Base-by-base conservation (phyloP, 2,329 filamentous ascomycete genomes). In the Geosmithia morbida region DNA sequence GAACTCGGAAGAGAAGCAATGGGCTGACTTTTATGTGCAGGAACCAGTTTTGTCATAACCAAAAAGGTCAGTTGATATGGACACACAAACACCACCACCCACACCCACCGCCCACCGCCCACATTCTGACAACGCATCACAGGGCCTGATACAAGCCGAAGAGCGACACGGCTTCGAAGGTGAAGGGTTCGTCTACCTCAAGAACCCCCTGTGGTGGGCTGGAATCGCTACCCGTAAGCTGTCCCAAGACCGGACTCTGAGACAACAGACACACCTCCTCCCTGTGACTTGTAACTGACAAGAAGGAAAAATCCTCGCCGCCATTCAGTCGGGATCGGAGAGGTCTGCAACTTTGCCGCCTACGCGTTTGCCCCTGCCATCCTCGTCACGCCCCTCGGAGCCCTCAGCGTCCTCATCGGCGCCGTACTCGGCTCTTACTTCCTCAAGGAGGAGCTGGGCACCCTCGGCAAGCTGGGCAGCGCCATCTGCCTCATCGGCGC, bases 311-410 rank as follows among this genome's bases (percentile, higher is more conserved):
- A 37, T 13, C 5, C 33, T 6, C 11, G 29, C 10, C 33, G 13
- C 14, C 43, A 18, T 47, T 48, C 57, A 94, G 87, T 98, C 78
- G 85, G 88, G 51, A 68, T 94, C 43, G 92, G 92, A 60, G 92
- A 98, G 68, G 71, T 96, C 49, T 94, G 88, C 68, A 98, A 98
- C 66, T 98, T 98, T 62, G 89, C 89, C 46, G 92, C 92, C 51
- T 98, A 98, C 63, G 92, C 92, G 7, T 98, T 97, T 66, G 92
- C 92, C 54, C 92, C 92, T 41, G 94, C 92, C n/a, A 98, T 98
- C 65, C 75, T 98, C 47, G 92, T 98, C 41, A 98, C 92, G 5
- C 92, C 92, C 22, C 72, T 98, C 20, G 92, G 92, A 51, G 92
- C 92, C 48, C 74, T 98, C 52, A 92, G 87, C 60, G 94, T 98